Evolutionary conservation across 129 eudicot genomes (phyloP).

Genomic region (Chrysanthemum seticuspe): DNA sequence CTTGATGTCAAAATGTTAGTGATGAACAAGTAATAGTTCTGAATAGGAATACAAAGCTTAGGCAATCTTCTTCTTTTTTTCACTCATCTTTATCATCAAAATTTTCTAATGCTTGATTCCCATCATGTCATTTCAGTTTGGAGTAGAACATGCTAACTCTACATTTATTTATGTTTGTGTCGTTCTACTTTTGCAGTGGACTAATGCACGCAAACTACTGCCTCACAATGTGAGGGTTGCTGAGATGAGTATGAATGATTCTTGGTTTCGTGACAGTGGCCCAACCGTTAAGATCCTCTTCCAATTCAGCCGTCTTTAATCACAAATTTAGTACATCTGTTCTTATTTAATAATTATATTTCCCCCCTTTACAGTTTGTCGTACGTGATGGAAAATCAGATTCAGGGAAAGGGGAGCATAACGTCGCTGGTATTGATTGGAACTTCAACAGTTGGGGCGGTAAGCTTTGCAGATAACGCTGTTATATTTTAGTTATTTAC

Average conservation of each 20-base stretch:
- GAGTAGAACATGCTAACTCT: not conserved
- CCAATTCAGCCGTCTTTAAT: conserved; percentile 3
- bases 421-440: conserved; percentile 91
- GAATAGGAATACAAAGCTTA: not conserved
- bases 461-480: conserved; percentile 28
- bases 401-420: conserved; percentile 29
- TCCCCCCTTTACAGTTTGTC: conserved; percentile 47
- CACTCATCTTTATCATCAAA: not conserved
- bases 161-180: not conserved
- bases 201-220: conserved; percentile 65
- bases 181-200: conserved; percentile 56
- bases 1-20: not conserved
- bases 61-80: not conserved
- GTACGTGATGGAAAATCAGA: conserved; percentile 42
- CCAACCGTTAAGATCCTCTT: conserved; percentile 68
- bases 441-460: conserved; percentile 96
- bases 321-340: not conserved
- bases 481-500: not conserved
- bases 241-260: conserved; percentile 98
- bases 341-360: conserved; percentile 6
- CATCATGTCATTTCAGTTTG: not conserved
- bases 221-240: conserved; percentile 77
- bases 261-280: conserved; percentile 96
- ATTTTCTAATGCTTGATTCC: conserved; percentile 2
- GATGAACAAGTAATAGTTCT: not conserved